Evolutionary conservation across 2,329 filamentous ascomycete species (phyloP).

Genomic region (Teratosphaeria gauchensis): DNA sequence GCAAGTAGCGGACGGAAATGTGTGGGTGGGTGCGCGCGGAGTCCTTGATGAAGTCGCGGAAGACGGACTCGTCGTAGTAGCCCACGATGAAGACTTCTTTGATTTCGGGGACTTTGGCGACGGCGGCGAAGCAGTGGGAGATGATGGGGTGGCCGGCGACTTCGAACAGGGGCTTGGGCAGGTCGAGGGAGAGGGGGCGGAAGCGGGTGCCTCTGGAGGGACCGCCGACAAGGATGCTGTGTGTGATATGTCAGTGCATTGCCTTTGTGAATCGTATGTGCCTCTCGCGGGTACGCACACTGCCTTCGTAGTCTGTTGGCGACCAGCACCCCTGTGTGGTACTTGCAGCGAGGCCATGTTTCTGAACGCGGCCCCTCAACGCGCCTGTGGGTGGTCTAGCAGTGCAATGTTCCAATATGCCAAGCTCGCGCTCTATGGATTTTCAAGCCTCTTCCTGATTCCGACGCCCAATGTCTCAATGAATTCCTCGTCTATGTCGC

Average conservation of each 20-base stretch:
- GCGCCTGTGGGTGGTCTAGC: neutral
- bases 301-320: constrained; percentile 67
- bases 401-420: neutral
- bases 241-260: neutral
- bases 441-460: neutral
- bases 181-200: constrained; percentile 65
- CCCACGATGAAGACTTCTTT: constrained; percentile 96
- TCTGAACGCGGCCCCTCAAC: neutral
- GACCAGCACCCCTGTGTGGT: constrained; percentile 21
- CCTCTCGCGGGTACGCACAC: constrained; percentile 50
- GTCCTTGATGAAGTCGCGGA: constrained; percentile 97
- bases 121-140: constrained; percentile 89
- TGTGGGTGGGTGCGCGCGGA: constrained; percentile 74
- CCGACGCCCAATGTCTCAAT: neutral
- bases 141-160: constrained; percentile 97
- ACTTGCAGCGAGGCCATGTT: constrained; percentile 20
- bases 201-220: constrained; percentile 93
- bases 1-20: constrained; percentile 86
- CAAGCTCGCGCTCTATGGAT: neutral
- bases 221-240: constrained; percentile 66
- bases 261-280: constrained; percentile 3
- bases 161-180: constrained; percentile 98
- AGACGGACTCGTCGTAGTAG: constrained; percentile 96
- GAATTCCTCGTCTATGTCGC: neutral
- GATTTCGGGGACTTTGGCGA: constrained; percentile 83